These are phyloP conservation scores for cucumber (Cucumis sativus) DNA, from an alignment of 306 rosid species.

Conservation along the genomic window DNA sequence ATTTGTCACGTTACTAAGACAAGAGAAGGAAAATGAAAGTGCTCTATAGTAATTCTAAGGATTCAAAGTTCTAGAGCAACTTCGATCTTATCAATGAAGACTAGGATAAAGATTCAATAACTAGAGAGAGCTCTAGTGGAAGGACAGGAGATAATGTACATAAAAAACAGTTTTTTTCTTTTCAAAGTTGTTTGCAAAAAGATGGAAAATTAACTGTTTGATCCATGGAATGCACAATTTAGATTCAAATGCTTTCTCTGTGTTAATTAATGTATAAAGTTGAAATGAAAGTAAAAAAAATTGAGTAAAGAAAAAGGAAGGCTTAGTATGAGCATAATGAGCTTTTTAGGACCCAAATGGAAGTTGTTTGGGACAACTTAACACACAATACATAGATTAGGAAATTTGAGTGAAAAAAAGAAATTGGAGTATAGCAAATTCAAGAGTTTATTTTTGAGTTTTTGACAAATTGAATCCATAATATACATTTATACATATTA, in stretches of 20 bases:
- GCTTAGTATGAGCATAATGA: not conserved
- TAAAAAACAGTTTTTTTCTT: not conserved
- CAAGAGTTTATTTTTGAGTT: too few species aligned
- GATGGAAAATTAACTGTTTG: not conserved
- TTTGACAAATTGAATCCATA: too few species aligned
- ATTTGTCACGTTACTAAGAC: too few species aligned
- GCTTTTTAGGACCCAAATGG: not conserved
- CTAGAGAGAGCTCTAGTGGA: not conserved
- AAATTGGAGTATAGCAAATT: too few species aligned
- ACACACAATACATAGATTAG: not conserved
- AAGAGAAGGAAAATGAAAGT: not conserved
- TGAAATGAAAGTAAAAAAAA: too few species aligned
- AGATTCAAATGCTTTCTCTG: not conserved
- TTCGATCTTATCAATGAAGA: too few species aligned
- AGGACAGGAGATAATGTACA: not conserved
- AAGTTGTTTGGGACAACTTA: not conserved
- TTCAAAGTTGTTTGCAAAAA: not conserved
- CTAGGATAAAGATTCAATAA: not conserved
- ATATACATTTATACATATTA: too few species aligned
- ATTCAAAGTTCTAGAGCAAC: not conserved
- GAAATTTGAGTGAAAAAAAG: too few species aligned
- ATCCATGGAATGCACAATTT: not conserved
- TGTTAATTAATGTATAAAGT: too few species aligned
- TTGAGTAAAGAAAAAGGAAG: too few species aligned
- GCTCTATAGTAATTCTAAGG: not conserved